Percentiles rank a stretch among this genome's conserved stretches.
Evolutionary conservation across 2,329 filamentous ascomycete genomes (phyloP).

Genomic region (Grosmannia huntii): DNA sequence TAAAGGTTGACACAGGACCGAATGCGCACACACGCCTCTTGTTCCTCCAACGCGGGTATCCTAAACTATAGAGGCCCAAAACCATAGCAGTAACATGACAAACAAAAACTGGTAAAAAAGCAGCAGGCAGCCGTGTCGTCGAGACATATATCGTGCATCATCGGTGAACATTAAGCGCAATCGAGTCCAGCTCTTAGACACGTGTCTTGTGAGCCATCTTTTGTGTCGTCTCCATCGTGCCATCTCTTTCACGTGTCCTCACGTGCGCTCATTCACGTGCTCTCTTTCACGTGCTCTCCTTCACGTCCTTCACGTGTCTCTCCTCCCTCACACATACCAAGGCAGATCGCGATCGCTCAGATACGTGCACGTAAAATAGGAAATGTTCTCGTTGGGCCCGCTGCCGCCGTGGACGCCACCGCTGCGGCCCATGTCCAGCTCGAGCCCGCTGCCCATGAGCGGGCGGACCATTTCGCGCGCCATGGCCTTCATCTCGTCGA

Average conservation of each 20-base stretch:
- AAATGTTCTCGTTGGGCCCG: constrained; percentile 26
- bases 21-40: no score
- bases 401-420: constrained; percentile 23
- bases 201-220: no score
- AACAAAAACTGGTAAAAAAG: no score
- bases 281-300: background rate
- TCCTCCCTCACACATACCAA: constrained; percentile 23
- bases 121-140: no score
- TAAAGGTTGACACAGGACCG: constrained; percentile 21
- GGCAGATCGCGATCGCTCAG: constrained; percentile 37
- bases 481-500: constrained; percentile 79
- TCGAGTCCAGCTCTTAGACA: no score
- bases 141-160: background rate
- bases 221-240: no score
- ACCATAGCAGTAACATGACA: no score
- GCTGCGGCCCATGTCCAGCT: constrained; percentile 52
- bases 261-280: no score
- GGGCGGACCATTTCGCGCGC: constrained; percentile 74
- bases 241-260: background rate
- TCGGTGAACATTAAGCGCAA: background rate
- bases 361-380: constrained; percentile 38
- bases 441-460: constrained; percentile 72
- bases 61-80: no score
- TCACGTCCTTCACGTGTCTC: background rate
- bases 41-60: no score